Conservation (phyloP, 176 grass and related monocot genomes). For the Lolium multiflorum region DNA sequence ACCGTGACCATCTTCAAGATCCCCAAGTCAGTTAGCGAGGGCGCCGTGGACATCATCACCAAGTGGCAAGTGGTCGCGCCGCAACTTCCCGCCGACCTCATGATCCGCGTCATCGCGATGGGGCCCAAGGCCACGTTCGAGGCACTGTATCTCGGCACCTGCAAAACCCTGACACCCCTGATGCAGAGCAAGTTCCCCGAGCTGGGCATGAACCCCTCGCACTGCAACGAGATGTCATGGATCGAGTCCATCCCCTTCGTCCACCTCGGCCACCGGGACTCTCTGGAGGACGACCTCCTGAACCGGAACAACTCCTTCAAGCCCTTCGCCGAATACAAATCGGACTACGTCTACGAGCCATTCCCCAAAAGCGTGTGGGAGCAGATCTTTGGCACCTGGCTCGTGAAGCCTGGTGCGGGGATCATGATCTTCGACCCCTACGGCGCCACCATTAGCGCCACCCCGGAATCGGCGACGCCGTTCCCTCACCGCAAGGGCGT, state of each 20-base stretch:
- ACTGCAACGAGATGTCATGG: conserved; percentile 59
- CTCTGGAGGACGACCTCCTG: neutral
- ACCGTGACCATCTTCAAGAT: conserved; percentile 44
- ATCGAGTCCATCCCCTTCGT: conserved; percentile 42
- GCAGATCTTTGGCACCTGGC: conserved; percentile 20
- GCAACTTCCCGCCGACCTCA: conserved; percentile 37
- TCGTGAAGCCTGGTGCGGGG: conserved; percentile 31
- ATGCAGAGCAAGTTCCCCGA: conserved; percentile 32
- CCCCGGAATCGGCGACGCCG: neutral
- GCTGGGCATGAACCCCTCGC: neutral
- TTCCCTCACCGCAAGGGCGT: conserved; percentile 48
- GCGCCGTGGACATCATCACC: conserved; percentile 39
- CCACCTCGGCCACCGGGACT: neutral
- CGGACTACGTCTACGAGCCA: conserved; percentile 39
- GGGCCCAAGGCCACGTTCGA: conserved; percentile 6
- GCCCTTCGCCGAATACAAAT: conserved; percentile 43
- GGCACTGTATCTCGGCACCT: conserved; percentile 40
- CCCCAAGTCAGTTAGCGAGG: conserved; percentile 15
- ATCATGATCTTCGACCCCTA: conserved; percentile 48
- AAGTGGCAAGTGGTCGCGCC: conserved; percentile 60
- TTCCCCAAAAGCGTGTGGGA: conserved; percentile 33
- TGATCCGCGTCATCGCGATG: conserved; percentile 15
- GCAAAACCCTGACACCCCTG: neutral
- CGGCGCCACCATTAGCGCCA: conserved; percentile 37
- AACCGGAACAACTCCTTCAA: neutral